phyloP scores from a whole-genome alignment of 129 eudicot species.

The Chrysanthemum seticuspe region DNA sequence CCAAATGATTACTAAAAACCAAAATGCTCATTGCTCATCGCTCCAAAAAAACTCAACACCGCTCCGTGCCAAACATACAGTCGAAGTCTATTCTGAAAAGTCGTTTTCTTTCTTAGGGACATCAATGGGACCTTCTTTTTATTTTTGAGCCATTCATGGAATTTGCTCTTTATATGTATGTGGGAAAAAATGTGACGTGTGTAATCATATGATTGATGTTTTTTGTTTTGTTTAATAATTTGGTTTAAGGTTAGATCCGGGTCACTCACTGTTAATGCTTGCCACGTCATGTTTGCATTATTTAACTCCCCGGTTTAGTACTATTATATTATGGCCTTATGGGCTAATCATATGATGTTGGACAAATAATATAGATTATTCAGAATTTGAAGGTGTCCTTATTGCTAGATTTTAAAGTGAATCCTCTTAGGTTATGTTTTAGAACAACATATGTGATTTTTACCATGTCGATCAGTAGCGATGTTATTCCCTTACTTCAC shows the following conservation, averaged over 20 bases:
- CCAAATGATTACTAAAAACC: too few relatives aligned
- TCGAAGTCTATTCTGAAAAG: too few relatives aligned
- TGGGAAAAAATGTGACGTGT: background rate
- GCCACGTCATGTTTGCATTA: background rate
- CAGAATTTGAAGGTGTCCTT: slow-evolving; percentile 29
- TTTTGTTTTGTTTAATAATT: background rate
- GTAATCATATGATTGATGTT: background rate
- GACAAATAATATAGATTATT: background rate
- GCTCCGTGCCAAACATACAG: too few relatives aligned
- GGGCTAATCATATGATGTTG: too few relatives aligned
- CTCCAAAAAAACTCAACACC: too few relatives aligned
- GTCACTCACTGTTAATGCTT: background rate
- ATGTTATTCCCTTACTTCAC: slow-evolving; percentile 54
- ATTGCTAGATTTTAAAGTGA: slow-evolving; percentile 37
- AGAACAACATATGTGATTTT: slow-evolving; percentile 45
- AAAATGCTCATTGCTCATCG: too few relatives aligned
- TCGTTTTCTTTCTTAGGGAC: too few relatives aligned
- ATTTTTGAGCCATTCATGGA: too few relatives aligned
- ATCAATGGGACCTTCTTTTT: too few relatives aligned
- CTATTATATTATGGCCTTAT: too few relatives aligned
- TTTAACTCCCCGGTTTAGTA: too few relatives aligned
- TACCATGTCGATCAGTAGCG: slow-evolving; percentile 28
- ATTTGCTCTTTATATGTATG: background rate
- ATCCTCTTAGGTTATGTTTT: slow-evolving; percentile 47
- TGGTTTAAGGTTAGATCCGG: slow-evolving; percentile 7